These are phyloP conservation scores for Triangularia setosa DNA, from an alignment of 2,329 filamentous ascomycete species.

Conservation along the genomic window DNA sequence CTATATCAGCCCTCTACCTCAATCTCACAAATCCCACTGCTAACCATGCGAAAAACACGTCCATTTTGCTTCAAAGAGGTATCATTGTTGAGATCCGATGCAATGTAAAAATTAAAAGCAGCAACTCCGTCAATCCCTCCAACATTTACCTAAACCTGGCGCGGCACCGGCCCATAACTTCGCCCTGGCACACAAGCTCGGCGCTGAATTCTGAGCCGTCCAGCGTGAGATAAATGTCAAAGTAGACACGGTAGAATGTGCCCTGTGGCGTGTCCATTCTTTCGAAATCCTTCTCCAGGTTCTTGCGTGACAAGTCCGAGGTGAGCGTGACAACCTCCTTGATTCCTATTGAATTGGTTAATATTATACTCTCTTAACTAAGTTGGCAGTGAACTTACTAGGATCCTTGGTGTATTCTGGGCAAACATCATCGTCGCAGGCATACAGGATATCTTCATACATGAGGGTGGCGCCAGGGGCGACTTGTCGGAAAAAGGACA, in stretches of 20 bases:
- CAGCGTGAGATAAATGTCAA: conserved; percentile 82
- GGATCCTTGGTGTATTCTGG: conserved; percentile 99
- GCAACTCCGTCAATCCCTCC: conserved; percentile 15
- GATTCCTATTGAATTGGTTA: conserved; percentile 63
- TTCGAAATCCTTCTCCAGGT: conserved; percentile 98
- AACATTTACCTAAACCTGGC: conserved; percentile 69
- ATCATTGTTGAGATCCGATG: conserved; percentile 28
- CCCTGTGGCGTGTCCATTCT: conserved; percentile 98
- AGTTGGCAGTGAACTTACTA: conserved; percentile 60
- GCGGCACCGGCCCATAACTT: conserved; percentile 96
- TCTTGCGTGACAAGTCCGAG: conserved; percentile 94
- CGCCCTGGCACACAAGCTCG: conserved; percentile 96
- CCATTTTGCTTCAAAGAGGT: conserved; percentile 27
- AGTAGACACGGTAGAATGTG: conserved; percentile 83
- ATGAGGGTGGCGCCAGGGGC: conserved; percentile 95
- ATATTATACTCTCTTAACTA: background rate
- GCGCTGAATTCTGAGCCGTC: conserved; percentile 98
- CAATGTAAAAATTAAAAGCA: conserved; percentile 20
- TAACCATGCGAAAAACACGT: conserved; percentile 15
- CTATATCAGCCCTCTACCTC: conserved; percentile 5
- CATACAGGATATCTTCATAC: conserved; percentile 98
- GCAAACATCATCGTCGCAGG: conserved; percentile 96
- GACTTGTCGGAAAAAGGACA: conserved; percentile 97
- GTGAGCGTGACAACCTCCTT: conserved; percentile 98
- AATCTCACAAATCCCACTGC: conserved; percentile 13